Evolutionary conservation across 2,329 filamentous ascomycete genomes (phyloP), one percentile per base, ranked within the genome.

Genomic region (Penicillium nordicum): DNA sequence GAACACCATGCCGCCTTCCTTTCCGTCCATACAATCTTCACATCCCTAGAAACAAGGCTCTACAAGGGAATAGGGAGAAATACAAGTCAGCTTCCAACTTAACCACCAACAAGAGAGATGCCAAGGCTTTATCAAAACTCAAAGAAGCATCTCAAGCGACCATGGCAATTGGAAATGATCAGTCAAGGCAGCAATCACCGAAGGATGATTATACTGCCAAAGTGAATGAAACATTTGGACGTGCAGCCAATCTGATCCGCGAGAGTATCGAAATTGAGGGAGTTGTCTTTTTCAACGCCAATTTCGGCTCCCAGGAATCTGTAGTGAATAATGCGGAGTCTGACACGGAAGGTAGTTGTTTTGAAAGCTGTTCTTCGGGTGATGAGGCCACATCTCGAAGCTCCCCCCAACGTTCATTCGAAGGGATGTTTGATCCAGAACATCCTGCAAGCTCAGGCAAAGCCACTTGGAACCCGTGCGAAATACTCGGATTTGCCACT

Each of bases 211-310:
- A 59, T 30, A 32, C 42, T 16, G 30, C 38, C 8, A 51, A 60
- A 27, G 18, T 61, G 6, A 41, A 53, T 9, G 47, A 66, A 11
- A 60, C 78, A 1, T 78, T 79, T 42, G 72, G 72, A 0, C 76
- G 73, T 34, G 78, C 77, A 6, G 74, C 77, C 18, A 72, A 72
- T 23, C 73, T 79, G 3, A 69, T 80, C 27, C 67, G 74, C 4
- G 67, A 76, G 37, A 71, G 74, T 1, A 63, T 78, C 6, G 73
- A 77, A 36, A 67, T 75, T 0, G 72, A 74, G 16, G 74, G 73
- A 1, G 57, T 61, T 16, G 69, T 69, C 2, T 69, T 72, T n/a
- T 64, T 75, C 11, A 41, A 54, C 18, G 59, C 59, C 37, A 49
- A 53, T 29, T 61, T 61, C 29, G 27, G 47, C 14, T 55, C 54